Conservation (phyloP, 495 filamentous ascomycete species). For the Penicillium malachiteum region DNA sequence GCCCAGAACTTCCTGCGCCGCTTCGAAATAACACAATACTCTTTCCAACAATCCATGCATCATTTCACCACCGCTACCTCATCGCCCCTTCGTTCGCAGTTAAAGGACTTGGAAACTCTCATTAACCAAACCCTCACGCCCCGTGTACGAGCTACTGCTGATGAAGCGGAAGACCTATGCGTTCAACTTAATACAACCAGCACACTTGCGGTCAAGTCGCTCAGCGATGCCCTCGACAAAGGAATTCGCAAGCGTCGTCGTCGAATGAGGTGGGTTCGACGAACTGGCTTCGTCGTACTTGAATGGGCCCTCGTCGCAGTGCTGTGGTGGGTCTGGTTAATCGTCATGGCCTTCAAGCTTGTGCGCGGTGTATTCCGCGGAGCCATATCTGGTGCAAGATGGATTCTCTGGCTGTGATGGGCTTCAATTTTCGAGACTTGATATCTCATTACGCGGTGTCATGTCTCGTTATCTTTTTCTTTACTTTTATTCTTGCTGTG, state of each 20-base stretch:
- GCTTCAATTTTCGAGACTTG: neutral
- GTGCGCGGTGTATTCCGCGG: constrained; percentile 59
- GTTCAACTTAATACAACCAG: constrained; percentile 71
- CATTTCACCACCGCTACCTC: constrained; percentile 48
- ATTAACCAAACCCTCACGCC: constrained; percentile 59
- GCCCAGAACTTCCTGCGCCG: constrained; percentile 58
- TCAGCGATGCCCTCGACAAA: constrained; percentile 74
- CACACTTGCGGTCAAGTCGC: constrained; percentile 71
- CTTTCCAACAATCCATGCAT: constrained; percentile 54
- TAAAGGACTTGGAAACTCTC: constrained; percentile 50
- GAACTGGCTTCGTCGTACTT: constrained; percentile 66
- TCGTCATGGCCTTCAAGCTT: constrained; percentile 68
- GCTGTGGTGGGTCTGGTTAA: constrained; percentile 82
- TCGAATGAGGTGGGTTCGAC: constrained; percentile 68
- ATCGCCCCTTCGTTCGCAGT: constrained; percentile 41
- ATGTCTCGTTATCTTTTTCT: neutral
- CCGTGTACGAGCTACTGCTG: constrained; percentile 61
- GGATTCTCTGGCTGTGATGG: constrained; percentile 72
- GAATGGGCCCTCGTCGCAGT: constrained; percentile 79
- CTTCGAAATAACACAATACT: constrained; percentile 54
- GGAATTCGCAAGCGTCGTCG: constrained; percentile 66
- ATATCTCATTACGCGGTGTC: neutral
- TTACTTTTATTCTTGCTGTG: neutral
- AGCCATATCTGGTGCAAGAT: constrained; percentile 56
- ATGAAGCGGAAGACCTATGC: constrained; percentile 74